Evolutionary conservation across 139 green algal genomes (phyloP).

Genomic region (Zygnema cylindricum): DNA sequence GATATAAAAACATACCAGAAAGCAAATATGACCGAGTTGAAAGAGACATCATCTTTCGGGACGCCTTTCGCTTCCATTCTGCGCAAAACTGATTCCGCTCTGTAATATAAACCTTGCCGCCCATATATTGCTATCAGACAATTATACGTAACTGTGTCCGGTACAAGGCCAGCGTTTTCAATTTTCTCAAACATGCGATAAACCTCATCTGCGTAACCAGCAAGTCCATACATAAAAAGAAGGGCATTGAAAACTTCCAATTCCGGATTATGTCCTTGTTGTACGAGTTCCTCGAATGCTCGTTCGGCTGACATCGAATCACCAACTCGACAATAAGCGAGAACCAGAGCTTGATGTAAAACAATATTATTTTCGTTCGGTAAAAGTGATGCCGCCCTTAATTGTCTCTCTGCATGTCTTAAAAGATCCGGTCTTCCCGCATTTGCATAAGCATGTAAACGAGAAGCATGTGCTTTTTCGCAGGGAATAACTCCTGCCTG

Average conservation of each 20-base stretch:
- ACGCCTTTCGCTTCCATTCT: not conserved
- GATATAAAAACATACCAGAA: not conserved
- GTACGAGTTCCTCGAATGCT: not conserved
- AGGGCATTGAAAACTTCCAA: not conserved
- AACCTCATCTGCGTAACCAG: not conserved
- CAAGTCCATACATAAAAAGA: not conserved
- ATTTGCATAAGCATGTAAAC: not conserved
- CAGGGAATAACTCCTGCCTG: not conserved
- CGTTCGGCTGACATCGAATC: not conserved
- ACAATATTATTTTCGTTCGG: not conserved
- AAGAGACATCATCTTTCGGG: not conserved
- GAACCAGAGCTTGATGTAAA: not conserved
- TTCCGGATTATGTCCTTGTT: not conserved
- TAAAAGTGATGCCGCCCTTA: not conserved
- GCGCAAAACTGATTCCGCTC: conserved; percentile 20
- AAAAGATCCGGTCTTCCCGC: not conserved
- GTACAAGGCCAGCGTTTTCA: not conserved
- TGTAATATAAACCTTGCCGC: conserved; percentile 10
- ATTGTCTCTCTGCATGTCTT: not conserved
- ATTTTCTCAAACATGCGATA: conserved; percentile 22
- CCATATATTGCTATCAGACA: conserved; percentile 29
- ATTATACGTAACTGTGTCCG: conserved; percentile 31
- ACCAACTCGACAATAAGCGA: not conserved
- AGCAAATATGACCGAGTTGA: not conserved
- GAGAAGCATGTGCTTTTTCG: not conserved